A percentile compares a stretch with the other conserved stretches of the same genome.
Evolutionary conservation across 176 grass and related monocot species (phyloP).

Genomic region (Triticum dicoccoides): DNA sequence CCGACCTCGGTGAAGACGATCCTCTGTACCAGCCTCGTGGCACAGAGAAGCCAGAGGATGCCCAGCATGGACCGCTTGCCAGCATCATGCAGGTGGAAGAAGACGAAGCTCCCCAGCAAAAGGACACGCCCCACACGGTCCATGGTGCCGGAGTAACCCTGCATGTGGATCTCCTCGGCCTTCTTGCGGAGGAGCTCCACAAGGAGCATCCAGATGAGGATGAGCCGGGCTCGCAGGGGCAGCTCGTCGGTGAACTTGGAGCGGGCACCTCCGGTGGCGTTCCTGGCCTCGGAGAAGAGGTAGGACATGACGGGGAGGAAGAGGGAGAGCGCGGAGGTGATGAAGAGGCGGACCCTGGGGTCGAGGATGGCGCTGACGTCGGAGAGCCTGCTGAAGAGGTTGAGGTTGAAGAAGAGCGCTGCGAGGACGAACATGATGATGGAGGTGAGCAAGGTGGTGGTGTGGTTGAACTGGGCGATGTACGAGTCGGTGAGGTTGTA

Average conservation of each 20-base stretch:
- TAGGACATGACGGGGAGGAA: neutral
- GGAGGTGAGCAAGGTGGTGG: neutral
- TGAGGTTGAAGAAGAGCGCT: neutral
- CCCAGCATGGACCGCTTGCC: neutral
- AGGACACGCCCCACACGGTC: neutral
- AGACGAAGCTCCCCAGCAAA: neutral
- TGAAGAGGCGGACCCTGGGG: neutral
- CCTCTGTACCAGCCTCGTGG: neutral
- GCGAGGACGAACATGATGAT: neutral
- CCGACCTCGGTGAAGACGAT: neutral
- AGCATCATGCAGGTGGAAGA: neutral
- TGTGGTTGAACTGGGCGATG: no score
- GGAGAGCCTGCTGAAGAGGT: neutral
- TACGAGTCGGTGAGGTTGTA: no score
- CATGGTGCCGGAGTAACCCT: neutral
- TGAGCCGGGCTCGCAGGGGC: neutral
- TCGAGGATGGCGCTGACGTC: neutral
- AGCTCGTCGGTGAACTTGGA: neutral
- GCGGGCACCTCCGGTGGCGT: neutral
- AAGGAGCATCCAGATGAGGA: neutral
- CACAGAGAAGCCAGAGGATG: neutral
- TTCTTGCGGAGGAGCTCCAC: neutral
- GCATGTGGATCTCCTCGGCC: neutral
- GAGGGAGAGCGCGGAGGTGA: neutral
- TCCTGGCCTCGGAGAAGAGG: neutral